Percentiles rank a stretch among this genome's conserved stretches.
Evolutionary conservation across 495 filamentous ascomycete species (phyloP).

Genomic region (Talaromyces liani): DNA sequence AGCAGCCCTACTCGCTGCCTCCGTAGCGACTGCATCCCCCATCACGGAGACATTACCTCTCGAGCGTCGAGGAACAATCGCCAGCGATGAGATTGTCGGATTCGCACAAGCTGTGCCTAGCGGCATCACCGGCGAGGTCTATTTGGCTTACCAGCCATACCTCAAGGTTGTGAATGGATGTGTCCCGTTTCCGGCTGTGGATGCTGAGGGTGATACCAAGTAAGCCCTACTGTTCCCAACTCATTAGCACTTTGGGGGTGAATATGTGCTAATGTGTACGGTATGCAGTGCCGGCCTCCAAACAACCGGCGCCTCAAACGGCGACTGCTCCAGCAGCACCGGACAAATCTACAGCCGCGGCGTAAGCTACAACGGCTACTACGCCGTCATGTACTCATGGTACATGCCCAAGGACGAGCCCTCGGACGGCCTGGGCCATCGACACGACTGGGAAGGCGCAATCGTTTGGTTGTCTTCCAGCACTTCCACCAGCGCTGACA

Average conservation of each 20-base stretch:
- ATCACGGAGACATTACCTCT: slow-evolving; percentile 5
- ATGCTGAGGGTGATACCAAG: slow-evolving; percentile 41
- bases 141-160: slow-evolving; percentile 42
- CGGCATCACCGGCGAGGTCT: slow-evolving; percentile 31
- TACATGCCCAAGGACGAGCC: slow-evolving; percentile 44
- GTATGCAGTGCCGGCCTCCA: slow-evolving; percentile 31
- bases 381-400: slow-evolving; percentile 49
- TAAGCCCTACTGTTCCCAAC: no score
- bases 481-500: slow-evolving; percentile 27
- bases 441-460: slow-evolving; percentile 46
- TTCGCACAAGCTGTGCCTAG: slow-evolving; percentile 40
- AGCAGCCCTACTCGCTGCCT: slow-evolving; percentile 11
- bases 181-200: slow-evolving; percentile 48
- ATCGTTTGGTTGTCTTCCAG: slow-evolving; percentile 37
- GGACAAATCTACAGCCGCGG: slow-evolving; percentile 45
- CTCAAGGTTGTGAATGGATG: slow-evolving; percentile 45
- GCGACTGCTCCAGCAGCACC: slow-evolving; percentile 34
- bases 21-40: slow-evolving; percentile 12
- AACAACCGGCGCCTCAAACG: slow-evolving; percentile 25
- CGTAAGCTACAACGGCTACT: slow-evolving; percentile 22
- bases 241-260: no score
- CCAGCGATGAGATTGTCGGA: slow-evolving; percentile 35
- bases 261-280: no score
- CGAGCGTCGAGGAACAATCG: slow-evolving; percentile 27
- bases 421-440: slow-evolving; percentile 35